phyloP scores from a whole-genome alignment of 352 stramenopile genomes.

The Halophytophthora polymorphica region DNA sequence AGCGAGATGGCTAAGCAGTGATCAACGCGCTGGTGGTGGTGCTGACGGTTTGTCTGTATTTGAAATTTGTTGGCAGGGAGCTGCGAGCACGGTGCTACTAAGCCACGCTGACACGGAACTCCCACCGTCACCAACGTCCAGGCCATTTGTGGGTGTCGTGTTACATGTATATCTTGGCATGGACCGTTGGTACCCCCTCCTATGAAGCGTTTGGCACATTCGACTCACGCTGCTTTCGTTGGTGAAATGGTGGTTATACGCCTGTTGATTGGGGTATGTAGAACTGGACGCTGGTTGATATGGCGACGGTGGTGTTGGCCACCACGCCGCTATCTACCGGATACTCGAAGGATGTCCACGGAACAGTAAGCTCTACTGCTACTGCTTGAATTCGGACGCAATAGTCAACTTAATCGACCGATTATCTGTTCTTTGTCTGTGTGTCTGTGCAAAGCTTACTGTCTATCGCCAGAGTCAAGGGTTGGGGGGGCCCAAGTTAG shows the following conservation, averaged over 20 bases:
- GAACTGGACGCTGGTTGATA: slow-evolving; percentile 46
- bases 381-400: background rate
- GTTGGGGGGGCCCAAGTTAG: slow-evolving; percentile 3
- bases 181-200: background rate
- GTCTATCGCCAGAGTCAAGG: slow-evolving; percentile 38
- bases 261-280: slow-evolving; percentile 19
- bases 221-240: background rate
- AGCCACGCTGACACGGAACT: slow-evolving; percentile 51
- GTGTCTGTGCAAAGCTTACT: slow-evolving; percentile 36
- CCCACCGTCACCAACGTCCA: slow-evolving; percentile 1
- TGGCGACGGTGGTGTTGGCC: slow-evolving; percentile 49
- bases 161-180: background rate
- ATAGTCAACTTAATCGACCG: background rate
- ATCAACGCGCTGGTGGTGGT: background rate
- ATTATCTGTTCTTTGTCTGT: background rate
- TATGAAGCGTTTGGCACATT: background rate
- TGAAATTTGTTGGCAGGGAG: slow-evolving; percentile 18
- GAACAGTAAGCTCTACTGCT: slow-evolving; percentile 35
- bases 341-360: slow-evolving; percentile 77
- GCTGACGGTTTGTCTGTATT: slow-evolving; percentile 1
- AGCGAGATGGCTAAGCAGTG: background rate
- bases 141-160: slow-evolving; percentile 1
- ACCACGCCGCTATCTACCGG: slow-evolving; percentile 57
- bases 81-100: slow-evolving; percentile 53
- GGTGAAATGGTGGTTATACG: too few species aligned